These are phyloP conservation scores for Vitis hybrid DNA, from an alignment of 177 flowering plant species.

Conservation along the genomic window DNA sequence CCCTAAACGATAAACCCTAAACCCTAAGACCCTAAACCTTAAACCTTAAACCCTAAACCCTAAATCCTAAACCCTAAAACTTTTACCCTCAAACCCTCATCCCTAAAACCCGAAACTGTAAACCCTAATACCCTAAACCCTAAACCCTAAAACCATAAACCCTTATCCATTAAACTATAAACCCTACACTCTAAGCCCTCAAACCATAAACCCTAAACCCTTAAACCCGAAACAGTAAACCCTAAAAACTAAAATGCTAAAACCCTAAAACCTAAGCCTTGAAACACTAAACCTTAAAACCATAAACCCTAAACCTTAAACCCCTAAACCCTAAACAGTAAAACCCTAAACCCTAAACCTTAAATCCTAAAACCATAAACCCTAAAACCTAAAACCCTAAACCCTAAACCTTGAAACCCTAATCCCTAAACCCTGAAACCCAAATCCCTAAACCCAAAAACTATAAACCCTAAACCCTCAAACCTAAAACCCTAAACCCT, in stretches of 20 bases:
- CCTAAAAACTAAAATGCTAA: no score
- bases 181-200: not conserved
- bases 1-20: no score
- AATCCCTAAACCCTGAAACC: not conserved
- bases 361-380: no score
- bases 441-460: not conserved
- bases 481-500: slow-evolving; percentile 5
- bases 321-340: no score
- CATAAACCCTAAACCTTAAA: no score
- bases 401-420: not conserved
- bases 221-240: slow-evolving; percentile 4
- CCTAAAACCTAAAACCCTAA: not conserved
- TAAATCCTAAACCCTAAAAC: not conserved
- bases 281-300: no score
- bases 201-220: not conserved
- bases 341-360: no score
- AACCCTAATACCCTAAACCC: no score
- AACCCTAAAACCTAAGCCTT: no score
- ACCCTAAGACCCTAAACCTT: not conserved
- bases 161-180: not conserved
- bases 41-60: not conserved
- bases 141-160: no score
- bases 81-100: slow-evolving; percentile 1
- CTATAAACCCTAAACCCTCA: not conserved
- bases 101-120: no score